phyloP scores from a whole-genome alignment of 208 protist genomes.

The Leishmania tarentolae region DNA sequence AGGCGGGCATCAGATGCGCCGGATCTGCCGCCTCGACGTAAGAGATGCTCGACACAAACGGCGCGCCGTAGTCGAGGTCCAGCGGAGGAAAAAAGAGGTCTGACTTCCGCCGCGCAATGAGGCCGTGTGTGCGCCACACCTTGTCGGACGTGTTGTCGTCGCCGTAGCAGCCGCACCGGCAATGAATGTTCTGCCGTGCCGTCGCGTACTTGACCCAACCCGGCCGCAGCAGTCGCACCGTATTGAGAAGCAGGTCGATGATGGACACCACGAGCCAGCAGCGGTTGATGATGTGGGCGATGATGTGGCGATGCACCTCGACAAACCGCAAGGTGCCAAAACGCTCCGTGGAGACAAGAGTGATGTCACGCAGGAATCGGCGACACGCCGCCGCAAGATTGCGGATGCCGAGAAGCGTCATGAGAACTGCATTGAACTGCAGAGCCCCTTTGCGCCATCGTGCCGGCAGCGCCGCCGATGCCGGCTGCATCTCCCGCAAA shows the following conservation, averaged over 20 bases:
- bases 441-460: slow-evolving; percentile 51
- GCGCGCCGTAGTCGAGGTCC: slow-evolving; percentile 85
- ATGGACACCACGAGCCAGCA: slow-evolving; percentile 70
- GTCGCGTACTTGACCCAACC: slow-evolving; percentile 82
- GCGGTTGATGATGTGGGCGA: slow-evolving; percentile 63
- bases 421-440: slow-evolving; percentile 68
- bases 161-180: slow-evolving; percentile 61
- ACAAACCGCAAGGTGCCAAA: slow-evolving; percentile 56
- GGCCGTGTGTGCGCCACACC: slow-evolving; percentile 47
- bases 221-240: slow-evolving; percentile 54
- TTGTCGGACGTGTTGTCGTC: slow-evolving; percentile 42
- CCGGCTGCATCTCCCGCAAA: slow-evolving; percentile 42
- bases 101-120: slow-evolving; percentile 61
- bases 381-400: slow-evolving; percentile 66
- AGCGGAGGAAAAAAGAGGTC: slow-evolving; percentile 76
- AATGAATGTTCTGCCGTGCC: slow-evolving; percentile 57
- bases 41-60: slow-evolving; percentile 55
- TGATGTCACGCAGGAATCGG: slow-evolving; percentile 73
- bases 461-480: slow-evolving; percentile 48
- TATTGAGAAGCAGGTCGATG: slow-evolving; percentile 83
- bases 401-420: slow-evolving; percentile 74
- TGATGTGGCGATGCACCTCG: slow-evolving; percentile 52
- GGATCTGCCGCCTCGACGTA: slow-evolving; percentile 87
- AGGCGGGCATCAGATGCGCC: slow-evolving; percentile 61
- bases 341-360: slow-evolving; percentile 68